These are phyloP conservation scores for Pholiota molesta DNA, from an alignment of 768 basidiomycete species.

Conservation along the genomic window DNA sequence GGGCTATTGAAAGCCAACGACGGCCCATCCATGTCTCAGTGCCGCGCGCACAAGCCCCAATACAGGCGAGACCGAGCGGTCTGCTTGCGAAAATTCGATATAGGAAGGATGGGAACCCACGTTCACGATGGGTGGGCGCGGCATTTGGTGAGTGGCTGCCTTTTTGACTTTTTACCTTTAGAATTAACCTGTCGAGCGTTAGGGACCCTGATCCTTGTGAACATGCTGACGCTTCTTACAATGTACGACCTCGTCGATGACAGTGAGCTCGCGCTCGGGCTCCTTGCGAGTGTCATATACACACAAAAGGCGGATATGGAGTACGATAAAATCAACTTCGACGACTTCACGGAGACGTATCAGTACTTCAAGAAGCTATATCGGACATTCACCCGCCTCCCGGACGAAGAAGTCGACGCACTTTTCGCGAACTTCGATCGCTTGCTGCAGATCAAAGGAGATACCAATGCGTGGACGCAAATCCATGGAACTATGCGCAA, in stretches of 20 bases:
- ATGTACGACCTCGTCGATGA: conserved; percentile 30
- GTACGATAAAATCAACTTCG: conserved; percentile 28
- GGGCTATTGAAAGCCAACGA: conserved; percentile 18
- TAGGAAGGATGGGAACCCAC: conserved; percentile 37
- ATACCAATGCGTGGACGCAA: conserved; percentile 23
- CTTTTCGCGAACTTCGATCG: conserved; percentile 28
- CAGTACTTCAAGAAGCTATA: conserved; percentile 31
- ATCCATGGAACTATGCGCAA: conserved; percentile 26
- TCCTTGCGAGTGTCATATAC: conserved; percentile 32
- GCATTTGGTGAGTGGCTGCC: conserved; percentile 29
- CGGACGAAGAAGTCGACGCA: conserved; percentile 22
- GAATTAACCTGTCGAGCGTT: background rate
- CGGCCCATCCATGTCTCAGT: conserved; percentile 15
- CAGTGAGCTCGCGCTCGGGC: conserved; percentile 28
- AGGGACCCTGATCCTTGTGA: conserved; percentile 23
- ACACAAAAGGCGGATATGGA: conserved; percentile 33
- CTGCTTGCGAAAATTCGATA: conserved; percentile 33
- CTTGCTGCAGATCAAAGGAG: conserved; percentile 22
- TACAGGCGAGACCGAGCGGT: conserved; percentile 24
- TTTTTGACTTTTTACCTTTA: conserved; percentile 2
- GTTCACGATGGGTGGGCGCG: conserved; percentile 36
- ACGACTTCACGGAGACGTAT: conserved; percentile 24
- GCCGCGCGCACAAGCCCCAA: conserved; percentile 12
- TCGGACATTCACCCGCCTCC: conserved; percentile 21
- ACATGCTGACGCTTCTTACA: conserved; percentile 19